Percentiles rank a stretch among this genome's conserved stretches.
Evolutionary conservation across 805 yeast genomes (phyloP).

Genomic region (Cyberlindnera amylophila): DNA sequence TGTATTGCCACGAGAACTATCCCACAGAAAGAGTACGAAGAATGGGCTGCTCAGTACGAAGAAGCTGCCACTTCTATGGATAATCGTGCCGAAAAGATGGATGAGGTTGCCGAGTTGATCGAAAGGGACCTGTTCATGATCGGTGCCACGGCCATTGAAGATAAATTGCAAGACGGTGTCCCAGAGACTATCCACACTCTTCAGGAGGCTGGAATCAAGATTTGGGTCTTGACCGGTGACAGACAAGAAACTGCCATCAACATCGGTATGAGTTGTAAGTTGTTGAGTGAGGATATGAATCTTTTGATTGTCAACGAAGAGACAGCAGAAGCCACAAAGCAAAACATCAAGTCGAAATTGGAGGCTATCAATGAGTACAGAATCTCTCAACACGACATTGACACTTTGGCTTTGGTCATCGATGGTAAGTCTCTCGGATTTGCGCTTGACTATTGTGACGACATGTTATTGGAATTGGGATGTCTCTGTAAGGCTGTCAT

Average conservation of each 20-base stretch:
- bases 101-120: constrained; percentile 83
- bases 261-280: constrained; percentile 96
- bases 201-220: constrained; percentile 94
- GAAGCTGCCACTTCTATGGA: constrained; percentile 81
- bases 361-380: constrained; percentile 68
- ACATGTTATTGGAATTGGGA: constrained; percentile 72
- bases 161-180: constrained; percentile 95
- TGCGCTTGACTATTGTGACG: constrained; percentile 85
- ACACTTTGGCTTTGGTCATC: constrained; percentile 82
- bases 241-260: constrained; percentile 98
- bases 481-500: constrained; percentile 90
- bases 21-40: constrained; percentile 69
- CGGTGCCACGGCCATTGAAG: constrained; percentile 99
- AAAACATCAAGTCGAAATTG: constrained; percentile 70
- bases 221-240: constrained; percentile 98
- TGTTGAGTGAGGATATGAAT: constrained; percentile 94
- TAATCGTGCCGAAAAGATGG: constrained; percentile 71
- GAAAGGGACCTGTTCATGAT: constrained; percentile 75
- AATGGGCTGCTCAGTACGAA: constrained; percentile 65
- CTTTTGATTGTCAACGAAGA: constrained; percentile 86
- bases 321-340: constrained; percentile 66
- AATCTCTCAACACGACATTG: constrained; percentile 61
- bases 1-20: constrained; percentile 86
- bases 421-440: constrained; percentile 89
- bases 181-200: constrained; percentile 95